A percentile compares a stretch with the other conserved stretches of the same genome.
Conservation (phyloP, 2,329 filamentous ascomycete species). For the Verruconis gallopava region DNA sequence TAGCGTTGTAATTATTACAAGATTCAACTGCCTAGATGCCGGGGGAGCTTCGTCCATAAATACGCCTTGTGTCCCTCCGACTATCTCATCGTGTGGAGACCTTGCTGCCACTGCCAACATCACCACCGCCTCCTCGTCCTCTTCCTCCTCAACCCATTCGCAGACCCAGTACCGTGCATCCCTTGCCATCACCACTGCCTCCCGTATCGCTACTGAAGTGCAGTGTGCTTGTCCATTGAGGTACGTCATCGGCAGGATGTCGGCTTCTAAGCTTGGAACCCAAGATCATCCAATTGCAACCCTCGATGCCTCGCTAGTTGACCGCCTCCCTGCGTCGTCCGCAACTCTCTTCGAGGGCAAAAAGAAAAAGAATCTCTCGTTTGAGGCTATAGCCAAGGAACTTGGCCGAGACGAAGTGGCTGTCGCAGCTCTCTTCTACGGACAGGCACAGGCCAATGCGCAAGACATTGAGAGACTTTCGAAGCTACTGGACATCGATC, state of each 20-base stretch:
- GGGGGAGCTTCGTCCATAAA: too few species aligned
- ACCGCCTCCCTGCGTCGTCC: constrained; percentile 57
- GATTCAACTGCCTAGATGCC: too few species aligned
- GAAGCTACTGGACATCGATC: constrained; percentile 47
- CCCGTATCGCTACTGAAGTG: too few species aligned
- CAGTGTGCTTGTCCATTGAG: too few species aligned
- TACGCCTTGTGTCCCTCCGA: too few species aligned
- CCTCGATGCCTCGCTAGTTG: constrained; percentile 48
- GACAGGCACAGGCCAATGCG: constrained; percentile 59
- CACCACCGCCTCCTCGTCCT: too few species aligned
- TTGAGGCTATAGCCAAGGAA: constrained; percentile 61
- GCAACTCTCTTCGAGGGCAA: constrained; percentile 71
- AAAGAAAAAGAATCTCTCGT: constrained; percentile 59
- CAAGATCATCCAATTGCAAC: constrained; percentile 5
- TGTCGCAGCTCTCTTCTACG: constrained; percentile 81
- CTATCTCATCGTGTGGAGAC: too few species aligned
- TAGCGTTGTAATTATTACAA: too few species aligned
- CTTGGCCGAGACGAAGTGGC: constrained; percentile 74
- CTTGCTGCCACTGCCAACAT: too few species aligned
- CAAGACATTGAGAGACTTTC: constrained; percentile 60
- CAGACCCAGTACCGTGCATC: too few species aligned
- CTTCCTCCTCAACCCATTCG: too few species aligned
- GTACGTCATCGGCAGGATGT: constrained; percentile 5
- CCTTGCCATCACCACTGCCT: too few species aligned
- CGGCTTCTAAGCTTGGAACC: constrained; percentile 5